Percentiles rank a stretch among this genome's conserved stretches.
Conservation (phyloP, 495 filamentous ascomycete species). For the Aspergillus ellipticus region DNA sequence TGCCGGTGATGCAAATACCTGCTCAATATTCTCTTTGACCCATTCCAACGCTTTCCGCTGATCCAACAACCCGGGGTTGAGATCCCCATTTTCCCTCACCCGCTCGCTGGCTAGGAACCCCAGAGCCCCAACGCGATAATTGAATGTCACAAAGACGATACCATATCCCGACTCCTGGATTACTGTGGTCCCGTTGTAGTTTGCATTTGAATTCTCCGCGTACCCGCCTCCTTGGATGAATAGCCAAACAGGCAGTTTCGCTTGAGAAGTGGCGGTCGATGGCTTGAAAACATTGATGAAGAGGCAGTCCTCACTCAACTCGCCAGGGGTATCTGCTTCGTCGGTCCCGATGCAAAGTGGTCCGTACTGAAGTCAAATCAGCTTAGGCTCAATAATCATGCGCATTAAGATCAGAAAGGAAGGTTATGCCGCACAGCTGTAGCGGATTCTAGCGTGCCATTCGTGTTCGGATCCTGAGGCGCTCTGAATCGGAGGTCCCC, state of each 20-base stretch:
- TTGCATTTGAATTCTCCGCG: constrained; percentile 54
- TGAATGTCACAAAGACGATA: constrained; percentile 68
- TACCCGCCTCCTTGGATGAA: constrained; percentile 75
- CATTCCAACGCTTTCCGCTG: constrained; percentile 61
- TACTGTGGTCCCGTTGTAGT: constrained; percentile 60
- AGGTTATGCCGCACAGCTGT: neutral
- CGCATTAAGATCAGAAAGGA: neutral
- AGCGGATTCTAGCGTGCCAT: neutral
- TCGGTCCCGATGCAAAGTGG: constrained; percentile 34
- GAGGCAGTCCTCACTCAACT: constrained; percentile 61
- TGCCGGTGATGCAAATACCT: neutral
- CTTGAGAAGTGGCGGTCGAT: constrained; percentile 44
- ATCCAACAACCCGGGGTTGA: constrained; percentile 61
- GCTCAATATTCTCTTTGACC: constrained; percentile 55
- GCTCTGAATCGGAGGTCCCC: constrained; percentile 10
- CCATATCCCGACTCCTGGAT: constrained; percentile 47
- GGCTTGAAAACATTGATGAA: constrained; percentile 67
- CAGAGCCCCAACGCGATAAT: constrained; percentile 69
- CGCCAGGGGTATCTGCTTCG: constrained; percentile 31
- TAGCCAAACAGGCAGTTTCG: constrained; percentile 62
- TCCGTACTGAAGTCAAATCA: constrained; percentile 25
- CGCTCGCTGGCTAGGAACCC: constrained; percentile 65
- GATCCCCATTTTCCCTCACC: constrained; percentile 48
- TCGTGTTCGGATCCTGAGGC: constrained; percentile 3
- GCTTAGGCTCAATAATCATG: no score